Percentiles rank a stretch among this genome's conserved stretches.
Evolutionary conservation across 2,329 filamentous ascomycete genomes (phyloP).

Genomic region (Sporothrix inflata): DNA sequence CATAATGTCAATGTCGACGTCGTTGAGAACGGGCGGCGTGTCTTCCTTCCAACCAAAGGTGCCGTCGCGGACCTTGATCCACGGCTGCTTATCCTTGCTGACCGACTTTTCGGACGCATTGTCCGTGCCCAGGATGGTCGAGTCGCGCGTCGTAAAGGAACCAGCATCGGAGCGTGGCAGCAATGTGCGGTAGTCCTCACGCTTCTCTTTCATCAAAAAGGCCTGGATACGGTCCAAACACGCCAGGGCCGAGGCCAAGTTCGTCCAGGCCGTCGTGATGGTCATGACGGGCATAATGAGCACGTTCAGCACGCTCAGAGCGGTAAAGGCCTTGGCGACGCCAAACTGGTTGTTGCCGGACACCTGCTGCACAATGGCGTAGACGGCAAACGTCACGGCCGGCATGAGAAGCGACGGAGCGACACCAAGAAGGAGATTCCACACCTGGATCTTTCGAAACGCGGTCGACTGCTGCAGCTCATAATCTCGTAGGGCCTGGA

Average conservation of each 20-base stretch:
- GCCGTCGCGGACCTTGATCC: conserved; percentile 25
- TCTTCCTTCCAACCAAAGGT: conserved; percentile 30
- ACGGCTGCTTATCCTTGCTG: conserved; percentile 22
- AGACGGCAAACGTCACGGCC: conserved; percentile 30
- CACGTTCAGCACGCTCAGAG: conserved; percentile 30
- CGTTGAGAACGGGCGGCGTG: conserved; percentile 17
- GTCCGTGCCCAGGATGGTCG: conserved; percentile 2
- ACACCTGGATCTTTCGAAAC: conserved; percentile 29
- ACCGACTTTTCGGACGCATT: conserved; percentile 23
- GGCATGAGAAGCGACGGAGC: conserved; percentile 29
- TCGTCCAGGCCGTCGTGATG: conserved; percentile 29
- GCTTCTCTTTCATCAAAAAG: conserved; percentile 31
- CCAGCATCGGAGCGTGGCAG: conserved; percentile 24
- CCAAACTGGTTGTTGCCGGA: conserved; percentile 29
- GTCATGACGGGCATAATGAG: conserved; percentile 30
- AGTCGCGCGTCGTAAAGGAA: conserved; percentile 24
- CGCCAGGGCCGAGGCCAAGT: conserved; percentile 32
- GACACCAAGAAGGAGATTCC: conserved; percentile 26
- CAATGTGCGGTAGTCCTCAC: conserved; percentile 30
- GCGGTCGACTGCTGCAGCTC: conserved; percentile 29
- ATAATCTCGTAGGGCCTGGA: conserved; percentile 29
- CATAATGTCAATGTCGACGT: conserved; percentile 30
- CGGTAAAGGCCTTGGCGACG: conserved; percentile 31
- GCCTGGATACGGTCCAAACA: conserved; percentile 33
- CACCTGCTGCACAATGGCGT: conserved; percentile 30